Conservation (phyloP, 1,284 basidiomycete genomes). For the Coriolopsis trogii region DNA sequence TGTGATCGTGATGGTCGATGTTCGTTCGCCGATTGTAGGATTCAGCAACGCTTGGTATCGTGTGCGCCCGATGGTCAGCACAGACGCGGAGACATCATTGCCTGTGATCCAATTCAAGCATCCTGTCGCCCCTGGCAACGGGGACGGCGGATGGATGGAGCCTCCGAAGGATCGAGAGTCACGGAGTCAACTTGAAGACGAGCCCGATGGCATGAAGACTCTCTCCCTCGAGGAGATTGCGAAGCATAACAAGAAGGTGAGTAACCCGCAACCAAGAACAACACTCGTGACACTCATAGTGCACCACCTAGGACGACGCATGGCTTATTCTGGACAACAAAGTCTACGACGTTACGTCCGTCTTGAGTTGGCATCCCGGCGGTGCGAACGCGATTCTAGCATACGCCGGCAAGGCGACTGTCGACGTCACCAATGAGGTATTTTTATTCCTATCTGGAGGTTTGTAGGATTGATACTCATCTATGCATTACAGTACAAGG, state of each 20-base stretch:
- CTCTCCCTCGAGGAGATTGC: slow-evolving; percentile 27
- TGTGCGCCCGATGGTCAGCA: slow-evolving; percentile 17
- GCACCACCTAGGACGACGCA: slow-evolving; percentile 21
- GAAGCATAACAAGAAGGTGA: slow-evolving; percentile 27
- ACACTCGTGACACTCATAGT: not conserved
- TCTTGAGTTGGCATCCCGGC: slow-evolving; percentile 29
- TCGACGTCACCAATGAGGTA: slow-evolving; percentile 27
- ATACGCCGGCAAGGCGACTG: slow-evolving; percentile 28
- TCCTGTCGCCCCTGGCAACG: slow-evolving; percentile 25
- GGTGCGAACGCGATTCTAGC: slow-evolving; percentile 23
- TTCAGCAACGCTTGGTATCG: slow-evolving; percentile 29
- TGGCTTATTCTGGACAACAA: slow-evolving; percentile 32
- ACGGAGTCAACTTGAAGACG: not conserved
- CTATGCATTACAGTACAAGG: slow-evolving; percentile 19
- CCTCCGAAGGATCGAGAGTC: slow-evolving; percentile 8
- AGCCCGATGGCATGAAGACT: not conserved
- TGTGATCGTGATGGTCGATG: not conserved
- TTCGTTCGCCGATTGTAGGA: not conserved
- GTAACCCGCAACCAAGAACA: not conserved
- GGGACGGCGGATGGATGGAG: slow-evolving; percentile 28
- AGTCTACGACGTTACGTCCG: slow-evolving; percentile 29
- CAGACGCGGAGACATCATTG: slow-evolving; percentile 7
- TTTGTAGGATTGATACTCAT: not conserved
- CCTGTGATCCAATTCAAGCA: slow-evolving; percentile 22
- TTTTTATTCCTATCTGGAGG: not conserved